Base-by-base conservation (phyloP, 805 yeast genomes). In the Hanseniaspora meyeri region DNA sequence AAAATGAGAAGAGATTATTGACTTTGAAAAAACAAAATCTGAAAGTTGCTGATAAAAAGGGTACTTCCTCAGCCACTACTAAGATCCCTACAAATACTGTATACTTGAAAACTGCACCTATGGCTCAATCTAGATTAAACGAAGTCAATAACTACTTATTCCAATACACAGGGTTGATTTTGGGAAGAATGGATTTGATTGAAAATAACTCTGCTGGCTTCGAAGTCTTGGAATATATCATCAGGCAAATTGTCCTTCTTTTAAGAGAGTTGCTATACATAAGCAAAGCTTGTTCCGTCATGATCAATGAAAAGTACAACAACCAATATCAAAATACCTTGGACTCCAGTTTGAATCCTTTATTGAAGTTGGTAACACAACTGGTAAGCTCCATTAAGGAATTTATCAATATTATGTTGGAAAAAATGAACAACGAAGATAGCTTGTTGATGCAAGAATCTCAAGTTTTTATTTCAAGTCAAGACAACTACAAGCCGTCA, bases 151-250 rank as follows among this genome's bases (percentile, higher is more conserved):
- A 78, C 31, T 71, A 82, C 5, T 63, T 84, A 16, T 77, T 78
- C 62, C 73, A 79, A 1, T 85, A 85, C 62, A 71, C 85, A 60
- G 82, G 84, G 1, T 63, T 86, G 60, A 77, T 85, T 10, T 73
- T 84, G 16, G 95, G 95, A n/a, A 70, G 95, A 62, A 68, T 86
- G 60, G 93, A 86, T 66, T 73, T 86, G 67, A 79, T 85, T 38
- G 93, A 86, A 64, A 84, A 82, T 62, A 85, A 85, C 64, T 75
- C 81, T 4, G 72, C 73, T 17, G 91, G 91, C 1, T 81, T 88
- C 63, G 83, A 82, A 60, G 66, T 81, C 7, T 66, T 86, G 55
- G 90, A 85, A 62, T 73, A 76, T 17, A 70, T 86, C 16, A 78
- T 82, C 2, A 86, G 83, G 62, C 93, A 86, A 61, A 74, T 85